These are phyloP conservation scores for Conringia planisiliqua DNA, from an alignment of 345 rosid genomes.

Conservation along the genomic window DNA sequence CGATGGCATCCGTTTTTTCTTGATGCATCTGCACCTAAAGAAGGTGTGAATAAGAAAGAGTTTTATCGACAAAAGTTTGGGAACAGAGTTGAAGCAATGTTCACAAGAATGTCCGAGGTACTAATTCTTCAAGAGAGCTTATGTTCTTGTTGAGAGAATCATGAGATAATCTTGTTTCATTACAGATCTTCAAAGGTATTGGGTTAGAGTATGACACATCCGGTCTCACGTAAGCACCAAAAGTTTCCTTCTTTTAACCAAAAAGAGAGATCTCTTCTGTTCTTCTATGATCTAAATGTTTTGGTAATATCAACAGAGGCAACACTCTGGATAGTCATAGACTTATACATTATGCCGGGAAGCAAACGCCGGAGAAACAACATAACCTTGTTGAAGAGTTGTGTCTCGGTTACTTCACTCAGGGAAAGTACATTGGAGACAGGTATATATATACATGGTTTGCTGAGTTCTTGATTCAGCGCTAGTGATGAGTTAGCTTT, in stretches of 20 bases:
- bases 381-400: conserved; percentile 78
- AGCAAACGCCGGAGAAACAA: conserved; percentile 62
- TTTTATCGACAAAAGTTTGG: conserved; percentile 67
- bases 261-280: not conserved
- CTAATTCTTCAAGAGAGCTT: not conserved
- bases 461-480: not conserved
- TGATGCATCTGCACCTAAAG: conserved; percentile 79
- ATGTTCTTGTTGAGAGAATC: conserved; percentile 3
- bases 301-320: conserved; percentile 53
- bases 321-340: conserved; percentile 84
- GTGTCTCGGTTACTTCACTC: conserved; percentile 82
- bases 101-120: conserved; percentile 67
- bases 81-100: conserved; percentile 43
- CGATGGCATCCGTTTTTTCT: conserved; percentile 88
- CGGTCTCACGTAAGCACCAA: conserved; percentile 75
- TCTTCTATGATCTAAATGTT: not conserved
- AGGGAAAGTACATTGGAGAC: conserved; percentile 79
- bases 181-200: conserved; percentile 65
- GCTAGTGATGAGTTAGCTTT: not conserved
- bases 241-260: not conserved
- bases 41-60: conserved; percentile 73
- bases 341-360: conserved; percentile 68
- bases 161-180: not conserved
- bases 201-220: conserved; percentile 73
- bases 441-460: conserved; percentile 41